Evolutionary conservation across 257 asterid genomes (phyloP), one percentile per base, ranked within the genome.

Genomic region (Nicotiana obtusifolia): DNA sequence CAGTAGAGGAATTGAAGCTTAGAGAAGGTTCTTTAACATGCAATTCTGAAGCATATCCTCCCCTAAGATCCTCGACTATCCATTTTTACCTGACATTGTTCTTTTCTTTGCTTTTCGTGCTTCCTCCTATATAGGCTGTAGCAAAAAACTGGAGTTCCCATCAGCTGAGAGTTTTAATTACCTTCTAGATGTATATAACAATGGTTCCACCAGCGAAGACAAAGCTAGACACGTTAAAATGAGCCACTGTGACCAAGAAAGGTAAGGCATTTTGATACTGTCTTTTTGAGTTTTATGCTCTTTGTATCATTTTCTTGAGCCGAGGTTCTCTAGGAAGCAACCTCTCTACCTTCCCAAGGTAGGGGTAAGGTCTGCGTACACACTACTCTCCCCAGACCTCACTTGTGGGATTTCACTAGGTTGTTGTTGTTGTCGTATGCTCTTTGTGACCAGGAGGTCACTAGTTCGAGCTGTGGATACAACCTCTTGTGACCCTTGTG

Each of bases 1-100:
- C 94, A 56, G 78, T 86, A 91, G 91, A 90, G 26, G 91, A 87
- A 78, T 87, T 84, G 3, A 87, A 81, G 83, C 68, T 85, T 31
- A 77, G 89, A 9, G 88, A 89, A 91, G 97, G 96, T 93, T 80
- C n/a, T 33, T 68, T n/a, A 73, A 47, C 7, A 31, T 76, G 24
- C 53, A 47, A 5, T 52, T 28, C 2, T 62, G 22, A 49, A 62
- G 15, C 19, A 41, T 47, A 26, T 47, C 47, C 52, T 11, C 19
- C 33, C 37, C 2, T 35, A 56, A 56, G 35, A 81, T 68, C 44
- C 44, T 75, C 10, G 60, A 49, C 19, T 49, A 73, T 49, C 4
- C 47, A 28, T 19, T 35, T 30, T 64, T 52, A 22, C 3, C 19
- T 19, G 19, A 5, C 14, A 10, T 77, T 44, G 5, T 81, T 30